Evolutionary conservation across 2,329 filamentous ascomycete species (phyloP).

Genomic region (Lachnellula subtilissima): DNA sequence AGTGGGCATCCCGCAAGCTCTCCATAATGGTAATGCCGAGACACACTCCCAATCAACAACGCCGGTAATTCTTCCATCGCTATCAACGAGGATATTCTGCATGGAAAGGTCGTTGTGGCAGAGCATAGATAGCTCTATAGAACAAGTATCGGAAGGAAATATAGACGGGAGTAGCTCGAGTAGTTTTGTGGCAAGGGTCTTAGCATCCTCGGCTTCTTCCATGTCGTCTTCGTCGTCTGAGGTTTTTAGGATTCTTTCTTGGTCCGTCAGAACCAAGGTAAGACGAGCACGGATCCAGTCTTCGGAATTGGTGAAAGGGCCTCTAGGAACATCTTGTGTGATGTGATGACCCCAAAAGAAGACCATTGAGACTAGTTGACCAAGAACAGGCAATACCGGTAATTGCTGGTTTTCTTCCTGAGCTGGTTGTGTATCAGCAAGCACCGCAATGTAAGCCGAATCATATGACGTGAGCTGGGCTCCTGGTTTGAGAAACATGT

Average conservation of each 20-base stretch:
- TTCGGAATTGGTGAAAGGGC: constrained; percentile 1
- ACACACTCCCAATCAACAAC: constrained; percentile 43
- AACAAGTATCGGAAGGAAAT: constrained; percentile 26
- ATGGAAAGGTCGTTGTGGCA: constrained; percentile 36
- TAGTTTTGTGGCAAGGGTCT: constrained; percentile 29
- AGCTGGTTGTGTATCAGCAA: neutral
- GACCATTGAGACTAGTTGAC: neutral
- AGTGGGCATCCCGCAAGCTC: constrained; percentile 30
- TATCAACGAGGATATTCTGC: constrained; percentile 39
- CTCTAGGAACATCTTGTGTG: neutral
- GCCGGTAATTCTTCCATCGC: constrained; percentile 33
- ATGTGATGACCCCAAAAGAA: constrained; percentile 6
- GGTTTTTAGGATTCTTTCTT: neutral
- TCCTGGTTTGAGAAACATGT: neutral
- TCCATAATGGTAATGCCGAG: constrained; percentile 38
- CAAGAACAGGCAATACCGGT: neutral
- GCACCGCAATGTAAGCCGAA: neutral
- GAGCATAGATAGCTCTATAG: constrained; percentile 28
- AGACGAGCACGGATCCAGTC: constrained; percentile 5
- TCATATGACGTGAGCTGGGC: neutral
- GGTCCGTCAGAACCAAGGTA: neutral
- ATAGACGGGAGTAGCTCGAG: constrained; percentile 29
- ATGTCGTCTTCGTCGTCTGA: constrained; percentile 22
- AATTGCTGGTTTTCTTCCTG: too few relatives aligned
- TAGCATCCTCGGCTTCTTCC: constrained; percentile 31